Conservation (phyloP, 345 rosid genomes). For the Diplotaxis tenuifolia region DNA sequence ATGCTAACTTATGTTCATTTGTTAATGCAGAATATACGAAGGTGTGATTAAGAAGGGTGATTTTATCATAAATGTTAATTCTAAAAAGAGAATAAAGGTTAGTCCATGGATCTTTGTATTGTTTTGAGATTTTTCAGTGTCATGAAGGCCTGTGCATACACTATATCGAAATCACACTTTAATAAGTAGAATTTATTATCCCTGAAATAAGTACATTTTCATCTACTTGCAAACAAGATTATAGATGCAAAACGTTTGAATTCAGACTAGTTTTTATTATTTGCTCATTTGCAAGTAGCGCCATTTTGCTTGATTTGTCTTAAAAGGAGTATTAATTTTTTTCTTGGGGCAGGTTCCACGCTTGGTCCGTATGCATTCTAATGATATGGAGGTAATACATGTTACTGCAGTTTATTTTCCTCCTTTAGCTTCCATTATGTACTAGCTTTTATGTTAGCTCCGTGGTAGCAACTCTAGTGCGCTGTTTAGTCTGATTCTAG, state of each 20-base stretch:
- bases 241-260: not conserved
- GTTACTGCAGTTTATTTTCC: constrained; percentile 13
- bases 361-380: constrained; percentile 90
- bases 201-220: too few relatives aligned
- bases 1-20: constrained; percentile 33
- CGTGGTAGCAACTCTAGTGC: not conserved
- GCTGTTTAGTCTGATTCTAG: constrained; percentile 2
- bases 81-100: constrained; percentile 94
- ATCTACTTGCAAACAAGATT: not conserved
- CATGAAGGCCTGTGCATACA: not conserved
- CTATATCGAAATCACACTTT: not conserved
- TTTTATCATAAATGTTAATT: constrained; percentile 78
- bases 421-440: not conserved
- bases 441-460: too few relatives aligned
- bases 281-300: not conserved
- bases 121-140: not conserved
- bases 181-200: not conserved
- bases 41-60: constrained; percentile 96
- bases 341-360: constrained; percentile 73
- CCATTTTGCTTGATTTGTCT: not conserved
- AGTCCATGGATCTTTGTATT: constrained; percentile 27
- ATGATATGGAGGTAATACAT: constrained; percentile 89
- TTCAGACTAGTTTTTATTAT: not conserved
- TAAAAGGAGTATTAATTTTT: not conserved
- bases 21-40: constrained; percentile 72